phyloP scores from a whole-genome alignment of 352 stramenopile species.

The Thalassiosira exigua region DNA sequence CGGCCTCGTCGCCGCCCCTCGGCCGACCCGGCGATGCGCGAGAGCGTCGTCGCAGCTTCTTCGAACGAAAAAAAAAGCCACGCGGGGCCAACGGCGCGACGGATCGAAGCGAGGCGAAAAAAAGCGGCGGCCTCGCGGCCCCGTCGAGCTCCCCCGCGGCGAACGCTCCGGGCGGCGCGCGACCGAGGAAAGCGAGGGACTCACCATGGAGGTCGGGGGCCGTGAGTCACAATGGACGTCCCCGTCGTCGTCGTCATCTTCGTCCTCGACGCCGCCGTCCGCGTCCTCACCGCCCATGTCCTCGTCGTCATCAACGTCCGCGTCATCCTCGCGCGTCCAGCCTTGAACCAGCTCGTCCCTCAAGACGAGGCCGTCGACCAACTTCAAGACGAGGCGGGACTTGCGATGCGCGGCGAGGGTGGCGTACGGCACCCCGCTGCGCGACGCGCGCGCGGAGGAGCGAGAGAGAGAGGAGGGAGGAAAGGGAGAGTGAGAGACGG shows the following conservation, averaged over 20 bases:
- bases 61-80: too few species aligned
- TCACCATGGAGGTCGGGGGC: not conserved
- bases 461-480: not conserved
- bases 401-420: slow-evolving; percentile 77
- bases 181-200: not conserved
- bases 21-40: too few species aligned
- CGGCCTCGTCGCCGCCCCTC: too few species aligned
- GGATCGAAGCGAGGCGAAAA: too few species aligned
- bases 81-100: too few species aligned
- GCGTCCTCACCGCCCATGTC: slow-evolving; percentile 14
- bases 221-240: not conserved
- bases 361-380: slow-evolving; percentile 68
- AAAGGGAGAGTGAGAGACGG: not conserved
- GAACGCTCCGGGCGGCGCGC: not conserved
- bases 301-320: slow-evolving; percentile 28
- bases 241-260: slow-evolving; percentile 16
- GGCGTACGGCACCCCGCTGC: slow-evolving; percentile 68
- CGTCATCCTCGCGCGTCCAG: slow-evolving; percentile 40
- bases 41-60: too few species aligned
- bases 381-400: slow-evolving; percentile 55
- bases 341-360: slow-evolving; percentile 54
- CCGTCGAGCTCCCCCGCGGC: too few species aligned
- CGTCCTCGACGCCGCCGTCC: slow-evolving; percentile 29
- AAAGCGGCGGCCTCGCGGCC: too few species aligned
- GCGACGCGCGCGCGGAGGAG: not conserved